Evolutionary conservation across 1,284 basidiomycete species (phyloP).

Genomic region (Ustilago hordei): DNA sequence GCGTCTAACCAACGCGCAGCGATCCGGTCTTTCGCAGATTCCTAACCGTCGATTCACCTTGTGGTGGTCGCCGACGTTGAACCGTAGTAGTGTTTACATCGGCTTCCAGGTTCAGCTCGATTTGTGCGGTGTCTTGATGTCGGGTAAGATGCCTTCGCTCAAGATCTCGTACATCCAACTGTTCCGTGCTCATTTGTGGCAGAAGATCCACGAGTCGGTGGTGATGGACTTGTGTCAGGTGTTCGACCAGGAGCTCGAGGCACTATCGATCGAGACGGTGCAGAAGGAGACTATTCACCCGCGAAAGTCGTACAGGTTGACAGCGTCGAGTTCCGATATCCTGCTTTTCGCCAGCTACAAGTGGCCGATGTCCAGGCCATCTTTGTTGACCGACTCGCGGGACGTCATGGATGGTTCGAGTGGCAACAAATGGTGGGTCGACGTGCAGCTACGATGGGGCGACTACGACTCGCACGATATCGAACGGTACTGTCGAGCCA

Average conservation of each 20-base stretch:
- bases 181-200: slow-evolving; percentile 99
- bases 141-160: slow-evolving; percentile 93
- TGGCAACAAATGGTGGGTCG: slow-evolving; percentile 99
- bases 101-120: slow-evolving; percentile 99
- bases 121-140: slow-evolving; percentile 86
- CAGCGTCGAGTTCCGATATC: slow-evolving; percentile 92
- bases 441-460: slow-evolving; percentile 96
- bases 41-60: slow-evolving; percentile 99
- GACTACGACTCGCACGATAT: slow-evolving; percentile 92
- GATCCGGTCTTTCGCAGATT: slow-evolving; percentile 96
- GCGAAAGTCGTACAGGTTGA: slow-evolving; percentile 99
- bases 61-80: slow-evolving; percentile 97
- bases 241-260: slow-evolving; percentile 98
- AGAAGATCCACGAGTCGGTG: slow-evolving; percentile 80
- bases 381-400: slow-evolving; percentile 93
- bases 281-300: slow-evolving; percentile 99
- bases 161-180: slow-evolving; percentile 90
- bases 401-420: slow-evolving; percentile 97
- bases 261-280: slow-evolving; percentile 97
- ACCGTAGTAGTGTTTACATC: slow-evolving; percentile 98
- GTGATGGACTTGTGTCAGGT: slow-evolving; percentile 97
- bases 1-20: slow-evolving; percentile 88
- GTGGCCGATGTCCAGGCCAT: slow-evolving; percentile 98
- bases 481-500: slow-evolving; percentile 90
- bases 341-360: slow-evolving; percentile 88